Evolutionary conservation across 2,329 filamentous ascomycete genomes (phyloP), one percentile per base, ranked within the genome.

Genomic region (Phyllachora maydis): DNA sequence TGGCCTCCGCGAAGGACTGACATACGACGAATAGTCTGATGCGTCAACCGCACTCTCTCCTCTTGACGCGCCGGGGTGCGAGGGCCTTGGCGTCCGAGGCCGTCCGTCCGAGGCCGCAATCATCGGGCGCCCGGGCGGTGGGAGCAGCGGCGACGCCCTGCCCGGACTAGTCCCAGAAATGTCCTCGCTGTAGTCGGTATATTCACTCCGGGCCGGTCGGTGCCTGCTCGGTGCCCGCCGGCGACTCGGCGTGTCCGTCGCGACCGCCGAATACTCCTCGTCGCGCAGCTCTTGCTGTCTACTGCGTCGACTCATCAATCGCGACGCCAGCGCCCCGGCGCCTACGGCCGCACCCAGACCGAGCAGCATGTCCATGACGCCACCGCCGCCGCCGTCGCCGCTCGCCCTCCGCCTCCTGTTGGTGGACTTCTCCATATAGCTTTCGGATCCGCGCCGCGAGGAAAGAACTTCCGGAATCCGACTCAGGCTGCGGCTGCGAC

Each of bases 231-330:
- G n/a, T n/a, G n/a, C n/a, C n/a, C n/a, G n/a, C n/a, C n/a, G n/a
- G n/a, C 59, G 52, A 30, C 56, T 56, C 4, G 65, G 66, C 2
- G 65, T 70, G 26, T 70, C 65, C 0, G 59, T 66, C 2, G 59
- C 58, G 3, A 73, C 65, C 4, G 63, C 65, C 8, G 66, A 69
- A 34, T 70, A 63, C 22, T 72, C 65, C 23, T 70, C 65, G 12
- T 53, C 50, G 8, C 47, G 40, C n/a, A n/a, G n/a, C n/a, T n/a
- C n/a, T n/a, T n/a, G n/a, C 24, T 45, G 45, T 18, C 45, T 46
- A 14, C 59, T 49, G 25, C 58, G 56, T 26, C 59, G 54, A 30
- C 64, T 62, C 37, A 62, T 59, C 23, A 67, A 50, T 21, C 54
- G 65, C 29, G 65, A 68, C 3, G 63, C 54, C 10, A 79, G 45